Conservation (phyloP, 176 grass and related monocot species). For the bread wheat (Triticum aestivum) region DNA sequence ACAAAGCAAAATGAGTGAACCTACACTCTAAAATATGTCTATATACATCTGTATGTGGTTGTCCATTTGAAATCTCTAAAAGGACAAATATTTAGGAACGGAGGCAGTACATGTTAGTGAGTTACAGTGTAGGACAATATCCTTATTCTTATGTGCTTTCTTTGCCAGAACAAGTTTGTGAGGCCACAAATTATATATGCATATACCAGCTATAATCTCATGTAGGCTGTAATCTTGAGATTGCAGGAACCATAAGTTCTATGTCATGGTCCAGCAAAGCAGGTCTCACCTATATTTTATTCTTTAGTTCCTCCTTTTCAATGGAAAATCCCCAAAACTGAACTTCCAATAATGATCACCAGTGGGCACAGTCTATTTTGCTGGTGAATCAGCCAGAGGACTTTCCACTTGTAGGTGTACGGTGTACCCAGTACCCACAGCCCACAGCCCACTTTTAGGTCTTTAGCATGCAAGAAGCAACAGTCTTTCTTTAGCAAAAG, state of each 20-base stretch:
- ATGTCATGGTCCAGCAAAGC: background rate
- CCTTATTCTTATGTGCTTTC: background rate
- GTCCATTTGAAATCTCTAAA: too few relatives aligned
- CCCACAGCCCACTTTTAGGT: background rate
- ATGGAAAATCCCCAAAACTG: background rate
- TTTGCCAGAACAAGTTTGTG: background rate
- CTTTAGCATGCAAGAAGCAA: background rate
- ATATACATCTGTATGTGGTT: too few relatives aligned
- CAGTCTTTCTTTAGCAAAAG: background rate
- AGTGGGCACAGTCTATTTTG: background rate
- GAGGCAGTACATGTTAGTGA: background rate
- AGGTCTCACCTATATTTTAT: background rate
- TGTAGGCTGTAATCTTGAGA: background rate
- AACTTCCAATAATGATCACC: constrained; percentile 8
- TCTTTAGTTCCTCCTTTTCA: background rate
- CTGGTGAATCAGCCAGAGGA: background rate
- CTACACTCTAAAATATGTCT: too few relatives aligned
- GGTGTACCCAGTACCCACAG: background rate
- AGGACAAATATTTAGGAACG: too few relatives aligned
- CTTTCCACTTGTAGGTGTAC: background rate
- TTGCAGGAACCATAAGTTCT: background rate
- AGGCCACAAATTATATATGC: background rate
- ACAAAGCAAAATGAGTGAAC: too few relatives aligned
- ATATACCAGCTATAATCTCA: background rate
- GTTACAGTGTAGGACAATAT: background rate